phyloP scores from a whole-genome alignment of 2,329 filamentous ascomycete genomes.

The Apiospora phragmitis region DNA sequence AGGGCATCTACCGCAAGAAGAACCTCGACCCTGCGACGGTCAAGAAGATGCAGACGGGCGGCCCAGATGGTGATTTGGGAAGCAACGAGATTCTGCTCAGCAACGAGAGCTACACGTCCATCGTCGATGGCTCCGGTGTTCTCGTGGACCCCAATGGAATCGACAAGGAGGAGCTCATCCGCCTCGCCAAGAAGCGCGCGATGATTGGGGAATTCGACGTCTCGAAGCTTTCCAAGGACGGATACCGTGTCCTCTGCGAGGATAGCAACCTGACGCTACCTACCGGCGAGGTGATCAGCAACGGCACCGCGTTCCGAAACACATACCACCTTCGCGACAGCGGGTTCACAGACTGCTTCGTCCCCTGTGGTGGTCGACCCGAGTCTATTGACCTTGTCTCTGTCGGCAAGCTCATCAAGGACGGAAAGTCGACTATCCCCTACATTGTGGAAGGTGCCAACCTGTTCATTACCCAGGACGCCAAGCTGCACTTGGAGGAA shows the following conservation, averaged over 20 bases:
- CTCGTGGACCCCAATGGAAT: slow-evolving; percentile 91
- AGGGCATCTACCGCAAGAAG: slow-evolving; percentile 95
- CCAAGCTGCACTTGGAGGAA: slow-evolving; percentile 90
- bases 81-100: slow-evolving; percentile 97
- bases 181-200: slow-evolving; percentile 79
- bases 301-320: slow-evolving; percentile 95
- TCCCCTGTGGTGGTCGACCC: slow-evolving; percentile 93
- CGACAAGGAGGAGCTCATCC: slow-evolving; percentile 77
- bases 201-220: slow-evolving; percentile 90
- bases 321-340: slow-evolving; percentile 87
- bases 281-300: slow-evolving; percentile 80
- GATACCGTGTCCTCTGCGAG: slow-evolving; percentile 90
- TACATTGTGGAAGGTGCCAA: slow-evolving; percentile 99
- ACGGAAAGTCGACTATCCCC: slow-evolving; percentile 83
- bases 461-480: slow-evolving; percentile 97
- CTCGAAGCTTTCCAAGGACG: slow-evolving; percentile 80
- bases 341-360: slow-evolving; percentile 81
- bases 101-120: slow-evolving; percentile 91
- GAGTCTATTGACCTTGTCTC: slow-evolving; percentile 94
- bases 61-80: slow-evolving; percentile 92
- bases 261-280: slow-evolving; percentile 88
- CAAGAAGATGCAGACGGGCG: slow-evolving; percentile 95
- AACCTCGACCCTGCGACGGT: slow-evolving; percentile 83
- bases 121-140: slow-evolving; percentile 96
- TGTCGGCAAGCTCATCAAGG: slow-evolving; percentile 79